Percentiles rank a stretch among this genome's conserved stretches.
phyloP scores from a whole-genome alignment of 352 stramenopile species.

The Thalassiosira pacifica region DNA sequence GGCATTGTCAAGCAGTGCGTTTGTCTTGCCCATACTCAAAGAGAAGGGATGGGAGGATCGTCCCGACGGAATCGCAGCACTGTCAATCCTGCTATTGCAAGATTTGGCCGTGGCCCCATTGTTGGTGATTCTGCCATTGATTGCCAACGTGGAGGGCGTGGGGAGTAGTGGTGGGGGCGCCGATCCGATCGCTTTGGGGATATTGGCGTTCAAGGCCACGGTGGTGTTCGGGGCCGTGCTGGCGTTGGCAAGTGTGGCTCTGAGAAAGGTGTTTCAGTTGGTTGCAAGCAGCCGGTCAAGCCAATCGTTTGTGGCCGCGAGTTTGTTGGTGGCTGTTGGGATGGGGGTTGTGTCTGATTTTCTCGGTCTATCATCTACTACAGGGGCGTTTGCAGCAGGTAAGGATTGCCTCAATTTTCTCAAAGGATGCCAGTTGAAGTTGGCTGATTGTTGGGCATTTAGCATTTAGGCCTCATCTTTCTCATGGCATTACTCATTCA shows the following conservation, averaged over 20 bases:
- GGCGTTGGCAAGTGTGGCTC: conserved; percentile 55
- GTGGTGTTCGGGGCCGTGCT: conserved; percentile 83
- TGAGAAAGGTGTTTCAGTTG: conserved; percentile 77
- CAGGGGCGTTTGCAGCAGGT: conserved; percentile 82
- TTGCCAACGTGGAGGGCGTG: conserved; percentile 67
- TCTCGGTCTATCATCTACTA: conserved; percentile 70
- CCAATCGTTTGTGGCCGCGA: conserved; percentile 79
- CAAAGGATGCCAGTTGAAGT: no score
- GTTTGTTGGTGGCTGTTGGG: conserved; percentile 76
- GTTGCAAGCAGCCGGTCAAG: conserved; percentile 72
- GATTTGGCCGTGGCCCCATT: conserved; percentile 81
- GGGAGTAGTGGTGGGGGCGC: conserved; percentile 55
- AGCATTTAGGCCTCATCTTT: no score
- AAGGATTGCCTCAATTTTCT: no score
- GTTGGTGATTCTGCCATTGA: conserved; percentile 77
- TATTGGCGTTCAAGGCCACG: conserved; percentile 83
- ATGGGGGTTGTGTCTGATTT: conserved; percentile 74
- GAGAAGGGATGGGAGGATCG: conserved; percentile 73
- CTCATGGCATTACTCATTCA: no score
- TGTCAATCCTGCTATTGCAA: conserved; percentile 81
- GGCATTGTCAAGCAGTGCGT: conserved; percentile 80
- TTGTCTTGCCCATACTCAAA: conserved; percentile 86
- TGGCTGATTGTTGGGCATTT: no score
- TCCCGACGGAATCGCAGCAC: conserved; percentile 64
- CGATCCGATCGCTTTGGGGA: conserved; percentile 70